These are phyloP conservation scores for Isabelozyma heimii DNA, from an alignment of 805 yeast species.

Conservation along the genomic window DNA sequence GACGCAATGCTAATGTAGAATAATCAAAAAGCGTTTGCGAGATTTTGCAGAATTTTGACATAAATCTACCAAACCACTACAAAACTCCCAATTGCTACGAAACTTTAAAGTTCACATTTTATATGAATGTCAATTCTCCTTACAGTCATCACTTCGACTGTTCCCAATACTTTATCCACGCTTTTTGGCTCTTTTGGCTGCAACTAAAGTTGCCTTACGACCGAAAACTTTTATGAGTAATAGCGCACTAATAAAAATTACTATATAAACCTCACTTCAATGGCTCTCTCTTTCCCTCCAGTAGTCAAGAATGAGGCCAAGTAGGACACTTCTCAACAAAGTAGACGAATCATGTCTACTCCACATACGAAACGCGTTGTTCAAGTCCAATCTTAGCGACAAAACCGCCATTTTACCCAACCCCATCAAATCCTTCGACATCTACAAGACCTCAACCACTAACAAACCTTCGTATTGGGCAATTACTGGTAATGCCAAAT, in stretches of 20 bases:
- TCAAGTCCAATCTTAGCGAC: constrained; percentile 9
- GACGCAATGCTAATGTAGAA: too few relatives aligned
- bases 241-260: not conserved
- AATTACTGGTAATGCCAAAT: constrained; percentile 44
- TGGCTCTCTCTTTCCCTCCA: not conserved
- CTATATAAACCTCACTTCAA: not conserved
- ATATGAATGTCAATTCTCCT: too few relatives aligned
- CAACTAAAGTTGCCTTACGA: too few relatives aligned
- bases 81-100: too few relatives aligned
- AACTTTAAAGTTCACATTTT: too few relatives aligned
- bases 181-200: too few relatives aligned
- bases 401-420: constrained; percentile 16
- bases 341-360: constrained; percentile 10
- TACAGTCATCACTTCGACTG: too few relatives aligned
- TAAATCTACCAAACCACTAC: too few relatives aligned
- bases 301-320: not conserved
- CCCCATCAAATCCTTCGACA: constrained; percentile 23
- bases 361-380: constrained; percentile 20
- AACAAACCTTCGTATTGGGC: constrained; percentile 25
- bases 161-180: too few relatives aligned
- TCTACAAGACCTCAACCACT: constrained; percentile 12
- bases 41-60: too few relatives aligned
- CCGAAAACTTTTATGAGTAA: not conserved
- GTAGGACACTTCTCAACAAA: not conserved
- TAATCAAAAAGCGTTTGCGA: too few relatives aligned